Evolutionary conservation across 225 moss, liverwort and hornwort species (phyloP).

Genomic region (Bryoerythrophyllum caledonicum): DNA sequence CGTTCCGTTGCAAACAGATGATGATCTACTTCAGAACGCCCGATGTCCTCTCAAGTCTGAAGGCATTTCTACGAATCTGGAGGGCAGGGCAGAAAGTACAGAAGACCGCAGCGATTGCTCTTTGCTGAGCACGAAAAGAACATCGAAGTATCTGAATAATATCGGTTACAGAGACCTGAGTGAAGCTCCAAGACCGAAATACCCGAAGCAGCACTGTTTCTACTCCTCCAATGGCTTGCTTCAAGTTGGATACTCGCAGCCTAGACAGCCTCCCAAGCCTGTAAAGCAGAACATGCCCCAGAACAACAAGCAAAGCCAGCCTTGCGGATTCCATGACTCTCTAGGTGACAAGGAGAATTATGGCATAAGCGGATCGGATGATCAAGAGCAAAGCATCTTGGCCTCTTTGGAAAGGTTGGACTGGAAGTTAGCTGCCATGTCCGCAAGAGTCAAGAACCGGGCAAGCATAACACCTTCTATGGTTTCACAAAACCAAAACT

Average conservation of each 20-base stretch:
- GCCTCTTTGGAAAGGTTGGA: constrained; percentile 85
- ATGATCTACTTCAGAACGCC: constrained; percentile 19
- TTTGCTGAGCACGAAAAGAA: constrained; percentile 47
- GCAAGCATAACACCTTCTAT: constrained; percentile 53
- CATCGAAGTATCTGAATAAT: constrained; percentile 43
- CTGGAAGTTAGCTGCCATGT: constrained; percentile 80
- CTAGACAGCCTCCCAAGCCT: constrained; percentile 29
- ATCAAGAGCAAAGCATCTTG: constrained; percentile 77
- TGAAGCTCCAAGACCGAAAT: constrained; percentile 34
- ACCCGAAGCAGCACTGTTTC: constrained; percentile 51
- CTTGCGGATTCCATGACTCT: constrained; percentile 31
- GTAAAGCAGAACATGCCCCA: constrained; percentile 27
- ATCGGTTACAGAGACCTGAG: constrained; percentile 54
- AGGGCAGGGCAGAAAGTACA: constrained; percentile 18
- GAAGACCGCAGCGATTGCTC: constrained; percentile 36
- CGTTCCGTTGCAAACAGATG: constrained; percentile 39
- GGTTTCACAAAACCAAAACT: constrained; percentile 66
- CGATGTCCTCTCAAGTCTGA: background rate
- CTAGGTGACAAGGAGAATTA: constrained; percentile 59
- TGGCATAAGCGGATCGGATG: constrained; percentile 42
- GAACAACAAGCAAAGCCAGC: constrained; percentile 18
- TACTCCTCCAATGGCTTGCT: constrained; percentile 50
- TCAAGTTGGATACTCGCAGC: constrained; percentile 48
- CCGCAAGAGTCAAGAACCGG: constrained; percentile 46
- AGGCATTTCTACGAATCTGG: constrained; percentile 15